phyloP scores from a whole-genome alignment of 495 filamentous ascomycete species.

The Aspergillus incahuasiensis region DNA sequence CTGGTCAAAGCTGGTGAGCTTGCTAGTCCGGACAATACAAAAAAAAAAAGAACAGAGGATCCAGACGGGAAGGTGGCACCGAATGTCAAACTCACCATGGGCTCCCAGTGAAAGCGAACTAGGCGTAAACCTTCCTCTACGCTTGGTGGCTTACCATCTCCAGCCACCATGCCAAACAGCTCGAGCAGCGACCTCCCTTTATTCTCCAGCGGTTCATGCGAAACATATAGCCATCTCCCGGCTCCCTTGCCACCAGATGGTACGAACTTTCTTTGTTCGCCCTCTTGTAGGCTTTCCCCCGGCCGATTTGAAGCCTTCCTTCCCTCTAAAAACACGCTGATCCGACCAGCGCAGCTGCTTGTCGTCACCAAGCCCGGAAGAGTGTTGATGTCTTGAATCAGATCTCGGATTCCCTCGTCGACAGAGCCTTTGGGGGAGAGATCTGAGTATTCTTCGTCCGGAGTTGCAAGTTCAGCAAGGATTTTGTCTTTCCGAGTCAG shows the following conservation, averaged over 20 bases:
- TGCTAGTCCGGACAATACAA: neutral
- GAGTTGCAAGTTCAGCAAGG: conserved; percentile 56
- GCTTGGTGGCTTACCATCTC: conserved; percentile 27
- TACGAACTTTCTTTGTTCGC: conserved; percentile 32
- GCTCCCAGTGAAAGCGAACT: conserved; percentile 89
- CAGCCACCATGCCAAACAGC: conserved; percentile 31
- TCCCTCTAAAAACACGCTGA: conserved; percentile 84
- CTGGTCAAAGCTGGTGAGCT: conserved; percentile 45
- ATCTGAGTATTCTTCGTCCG: conserved; percentile 65
- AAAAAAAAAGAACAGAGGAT: neutral
- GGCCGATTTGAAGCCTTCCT: conserved; percentile 35
- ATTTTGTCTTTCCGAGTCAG: conserved; percentile 59
- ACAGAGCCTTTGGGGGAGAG: conserved; percentile 81
- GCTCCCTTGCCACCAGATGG: conserved; percentile 76
- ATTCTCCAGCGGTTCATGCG: conserved; percentile 62
- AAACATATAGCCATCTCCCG: conserved; percentile 81
- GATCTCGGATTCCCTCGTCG: conserved; percentile 66
- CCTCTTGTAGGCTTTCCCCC: conserved; percentile 7
- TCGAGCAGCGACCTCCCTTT: conserved; percentile 21
- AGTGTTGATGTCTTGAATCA: conserved; percentile 72
- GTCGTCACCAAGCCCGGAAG: conserved; percentile 76
- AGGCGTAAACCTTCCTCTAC: conserved; percentile 41
- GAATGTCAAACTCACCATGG: conserved; percentile 69
- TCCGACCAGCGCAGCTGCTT: conserved; percentile 82
- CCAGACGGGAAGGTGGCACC: too few species aligned